phyloP scores from a whole-genome alignment of 495 filamentous ascomycete genomes.

The Hypoxylon subgilvum region DNA sequence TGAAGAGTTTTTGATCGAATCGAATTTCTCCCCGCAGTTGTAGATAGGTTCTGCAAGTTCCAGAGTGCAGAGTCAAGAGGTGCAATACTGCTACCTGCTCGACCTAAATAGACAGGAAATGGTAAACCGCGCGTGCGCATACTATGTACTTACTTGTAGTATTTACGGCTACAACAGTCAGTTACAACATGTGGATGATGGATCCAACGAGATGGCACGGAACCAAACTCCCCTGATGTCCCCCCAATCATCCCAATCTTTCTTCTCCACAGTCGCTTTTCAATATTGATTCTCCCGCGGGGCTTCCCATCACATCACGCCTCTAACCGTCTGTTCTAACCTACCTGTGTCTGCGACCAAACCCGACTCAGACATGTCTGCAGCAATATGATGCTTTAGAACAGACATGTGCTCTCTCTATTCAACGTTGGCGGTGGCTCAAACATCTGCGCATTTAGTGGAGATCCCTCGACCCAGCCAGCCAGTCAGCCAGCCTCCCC shows the following conservation, averaged over 20 bases:
- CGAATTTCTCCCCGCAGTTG: conserved; percentile 25
- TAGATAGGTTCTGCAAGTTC: too few species aligned
- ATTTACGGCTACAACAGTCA: too few species aligned
- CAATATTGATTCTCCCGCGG: conserved; percentile 24
- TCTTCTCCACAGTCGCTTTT: conserved; percentile 23
- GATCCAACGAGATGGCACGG: conserved; percentile 31
- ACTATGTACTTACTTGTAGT: too few species aligned
- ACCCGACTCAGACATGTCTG: conserved; percentile 23
- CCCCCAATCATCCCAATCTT: conserved; percentile 4
- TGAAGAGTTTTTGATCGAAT: conserved; percentile 10
- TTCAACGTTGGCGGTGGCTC: conserved; percentile 8
- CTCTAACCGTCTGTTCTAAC: conserved; percentile 12
- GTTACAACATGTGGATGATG: conserved; percentile 3
- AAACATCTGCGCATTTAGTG: conserved; percentile 9
- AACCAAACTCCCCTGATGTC: conserved; percentile 9
- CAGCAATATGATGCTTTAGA: conserved; percentile 16
- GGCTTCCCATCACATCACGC: conserved; percentile 2
- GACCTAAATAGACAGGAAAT: background rate
- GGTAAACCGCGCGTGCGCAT: background rate
- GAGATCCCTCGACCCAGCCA: conserved; percentile 10
- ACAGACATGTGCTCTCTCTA: conserved; percentile 24
- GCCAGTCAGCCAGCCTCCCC: conserved; percentile 18
- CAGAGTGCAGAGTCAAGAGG: too few species aligned
- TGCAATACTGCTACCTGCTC: background rate
- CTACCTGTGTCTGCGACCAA: conserved; percentile 17